These are phyloP conservation scores for Metarhizium rileyi DNA, from an alignment of 2,329 filamentous ascomycete species.

Conservation along the genomic window DNA sequence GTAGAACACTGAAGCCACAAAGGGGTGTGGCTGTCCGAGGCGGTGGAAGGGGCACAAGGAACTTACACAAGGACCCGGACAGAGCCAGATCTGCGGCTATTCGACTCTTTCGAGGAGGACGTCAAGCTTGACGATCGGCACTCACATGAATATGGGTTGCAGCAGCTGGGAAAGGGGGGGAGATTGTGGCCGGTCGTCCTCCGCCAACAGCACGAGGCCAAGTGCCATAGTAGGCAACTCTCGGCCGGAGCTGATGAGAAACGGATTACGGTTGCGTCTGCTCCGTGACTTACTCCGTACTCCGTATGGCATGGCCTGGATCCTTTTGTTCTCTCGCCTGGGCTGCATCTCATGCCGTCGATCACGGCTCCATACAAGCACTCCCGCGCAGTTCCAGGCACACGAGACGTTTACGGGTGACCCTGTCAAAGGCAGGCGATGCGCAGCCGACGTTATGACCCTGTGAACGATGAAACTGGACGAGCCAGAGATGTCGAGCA, in stretches of 20 bases:
- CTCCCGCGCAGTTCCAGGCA: neutral
- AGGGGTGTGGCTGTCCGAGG: neutral
- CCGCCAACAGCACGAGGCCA: neutral
- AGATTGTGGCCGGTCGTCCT: neutral
- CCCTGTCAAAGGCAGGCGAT: neutral
- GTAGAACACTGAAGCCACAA: neutral
- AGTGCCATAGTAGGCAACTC: neutral
- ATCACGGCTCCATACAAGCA: neutral
- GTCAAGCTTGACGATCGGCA: constrained; percentile 7
- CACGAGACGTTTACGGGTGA: neutral
- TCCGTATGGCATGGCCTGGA: neutral
- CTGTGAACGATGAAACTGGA: neutral
- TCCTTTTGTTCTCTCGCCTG: neutral
- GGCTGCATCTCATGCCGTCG: neutral
- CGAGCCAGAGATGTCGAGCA: too few relatives aligned
- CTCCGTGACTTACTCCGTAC: too few relatives aligned
- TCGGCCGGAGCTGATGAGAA: neutral
- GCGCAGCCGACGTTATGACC: neutral
- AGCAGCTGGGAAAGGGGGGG: neutral
- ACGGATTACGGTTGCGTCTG: too few relatives aligned
- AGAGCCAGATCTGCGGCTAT: constrained; percentile 6
- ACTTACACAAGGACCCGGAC: too few relatives aligned
- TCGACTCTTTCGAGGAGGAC: constrained; percentile 8
- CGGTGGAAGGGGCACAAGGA: too few relatives aligned
- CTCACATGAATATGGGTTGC: constrained; percentile 6